Base-by-base conservation (phyloP, 1,284 basidiomycete genomes). In the Trichosporon asahii region DNA sequence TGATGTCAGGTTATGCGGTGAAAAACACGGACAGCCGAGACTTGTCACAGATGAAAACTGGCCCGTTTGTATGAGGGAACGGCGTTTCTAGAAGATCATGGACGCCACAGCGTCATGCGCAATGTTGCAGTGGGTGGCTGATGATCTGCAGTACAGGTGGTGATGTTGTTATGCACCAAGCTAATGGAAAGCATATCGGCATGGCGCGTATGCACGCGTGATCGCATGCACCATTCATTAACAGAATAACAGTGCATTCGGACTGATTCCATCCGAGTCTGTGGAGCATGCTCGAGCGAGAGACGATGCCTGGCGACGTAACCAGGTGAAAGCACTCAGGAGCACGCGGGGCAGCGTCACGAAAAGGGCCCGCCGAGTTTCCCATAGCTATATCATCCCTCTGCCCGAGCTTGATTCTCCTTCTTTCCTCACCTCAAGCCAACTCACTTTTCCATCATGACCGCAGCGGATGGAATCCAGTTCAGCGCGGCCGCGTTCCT, bases 391-490 rank as follows among this genome's bases (percentile, higher is more conserved):
- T 61, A 61, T 61, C 57, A 61, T 31, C 2, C 27, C 57, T 33
- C 31, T 44, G 23, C 29, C 29, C 9, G 57, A 61, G 15, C 5
- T 15, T 25, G 4, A 18, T n/a, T 31, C 57, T 18, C 29, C 40
- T 44, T 31, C 29, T 21, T 31, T 31, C 29, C 57, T 61, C 57
- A 53, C 49, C 49, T 53, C 31, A 61, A 61, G 27, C 57, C 18
- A 18, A 18, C 27, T 29, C 12, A 61, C 35, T 33, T 33, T 33
- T 31, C 57, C 57, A 61, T 33, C 57, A 61, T 61, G 57, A 61
- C 57, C 57, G 57, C 57, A 29, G 27, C 57, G 27, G 57, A 61
- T 61, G 57, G 57, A 61, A 61, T 61, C 57, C 57, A 61, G 57
- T 61, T 61, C 57, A 61, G 57, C 27, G 57, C 57, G 57, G 57